phyloP scores from a whole-genome alignment of 2,329 filamentous ascomycete genomes.

The Paradendryphiella salina region DNA sequence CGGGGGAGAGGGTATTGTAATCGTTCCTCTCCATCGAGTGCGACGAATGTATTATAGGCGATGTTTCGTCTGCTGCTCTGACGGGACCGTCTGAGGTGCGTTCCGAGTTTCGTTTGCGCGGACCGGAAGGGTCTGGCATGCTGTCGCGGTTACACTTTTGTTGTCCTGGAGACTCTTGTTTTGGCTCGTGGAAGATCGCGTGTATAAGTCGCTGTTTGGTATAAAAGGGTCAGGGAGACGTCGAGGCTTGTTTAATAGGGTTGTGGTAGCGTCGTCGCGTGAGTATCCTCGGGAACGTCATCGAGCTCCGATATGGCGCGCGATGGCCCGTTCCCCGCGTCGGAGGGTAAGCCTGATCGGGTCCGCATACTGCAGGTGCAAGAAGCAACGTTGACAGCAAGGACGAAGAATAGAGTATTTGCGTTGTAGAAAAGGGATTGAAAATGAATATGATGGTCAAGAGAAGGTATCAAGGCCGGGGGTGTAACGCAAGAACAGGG shows the following conservation, averaged over 20 bases:
- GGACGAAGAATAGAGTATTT: too few species aligned
- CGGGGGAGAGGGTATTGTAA: conserved; percentile 32
- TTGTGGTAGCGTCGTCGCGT: neutral
- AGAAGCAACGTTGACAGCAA: too few species aligned
- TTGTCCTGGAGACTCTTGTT: neutral
- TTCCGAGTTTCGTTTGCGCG: conserved; percentile 21
- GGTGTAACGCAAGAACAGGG: neutral
- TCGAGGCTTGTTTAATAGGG: neutral
- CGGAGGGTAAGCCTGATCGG: neutral
- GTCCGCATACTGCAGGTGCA: neutral
- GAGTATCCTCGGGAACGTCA: conserved; percentile 1
- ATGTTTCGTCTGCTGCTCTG: conserved; percentile 38
- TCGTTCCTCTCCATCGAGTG: conserved; percentile 6
- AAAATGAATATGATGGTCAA: too few species aligned
- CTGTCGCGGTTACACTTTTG: neutral
- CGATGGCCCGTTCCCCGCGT: conserved; percentile 3
- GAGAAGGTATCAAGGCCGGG: neutral
- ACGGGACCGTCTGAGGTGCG: conserved; percentile 1
- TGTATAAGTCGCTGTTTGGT: neutral
- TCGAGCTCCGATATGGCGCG: conserved; percentile 1
- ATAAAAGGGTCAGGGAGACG: too few species aligned
- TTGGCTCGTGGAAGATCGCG: neutral
- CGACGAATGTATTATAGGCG: conserved; percentile 28
- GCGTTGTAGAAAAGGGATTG: too few species aligned
- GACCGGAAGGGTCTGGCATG: conserved; percentile 7